Conservation (phyloP, 805 yeast species). For the Wickerhamiella dianesei region DNA sequence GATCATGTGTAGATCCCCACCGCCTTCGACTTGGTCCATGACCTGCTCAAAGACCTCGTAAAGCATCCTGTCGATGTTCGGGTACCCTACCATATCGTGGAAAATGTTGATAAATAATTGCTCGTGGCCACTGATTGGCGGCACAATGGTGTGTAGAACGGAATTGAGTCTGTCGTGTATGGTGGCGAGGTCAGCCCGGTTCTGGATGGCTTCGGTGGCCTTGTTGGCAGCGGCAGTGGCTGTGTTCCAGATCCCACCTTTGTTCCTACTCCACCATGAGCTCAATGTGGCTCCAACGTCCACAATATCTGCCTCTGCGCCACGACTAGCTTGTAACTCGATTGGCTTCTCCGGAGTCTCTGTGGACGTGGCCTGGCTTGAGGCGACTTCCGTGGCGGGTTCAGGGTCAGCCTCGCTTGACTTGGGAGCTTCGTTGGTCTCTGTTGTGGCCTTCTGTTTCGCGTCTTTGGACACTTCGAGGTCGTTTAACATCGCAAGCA, state of each 20-base stretch:
- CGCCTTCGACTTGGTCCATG: constrained; percentile 60
- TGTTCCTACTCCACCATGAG: constrained; percentile 28
- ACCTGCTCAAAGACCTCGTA: constrained; percentile 40
- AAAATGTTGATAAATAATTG: constrained; percentile 31
- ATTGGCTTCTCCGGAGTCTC: no score
- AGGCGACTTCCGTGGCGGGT: constrained; percentile 1
- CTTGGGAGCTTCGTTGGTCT: neutral
- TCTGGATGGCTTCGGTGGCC: constrained; percentile 15
- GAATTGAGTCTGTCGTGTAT: constrained; percentile 26
- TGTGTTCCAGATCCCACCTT: constrained; percentile 29
- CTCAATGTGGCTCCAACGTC: constrained; percentile 25
- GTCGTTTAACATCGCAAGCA: constrained; percentile 31
- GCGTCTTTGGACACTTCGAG: constrained; percentile 12
- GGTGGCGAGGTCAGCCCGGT: constrained; percentile 16
- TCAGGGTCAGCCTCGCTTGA: neutral
- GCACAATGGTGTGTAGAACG: constrained; percentile 31
- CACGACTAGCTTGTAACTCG: constrained; percentile 1
- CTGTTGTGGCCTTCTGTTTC: neutral
- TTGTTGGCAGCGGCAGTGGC: constrained; percentile 23
- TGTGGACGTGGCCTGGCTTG: no score
- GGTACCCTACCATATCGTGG: constrained; percentile 34
- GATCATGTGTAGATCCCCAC: constrained; percentile 41
- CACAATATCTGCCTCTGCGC: constrained; percentile 4
- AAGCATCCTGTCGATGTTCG: constrained; percentile 36
- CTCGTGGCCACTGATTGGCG: constrained; percentile 33